Base-by-base conservation (phyloP, 331 rosid species). In the Malus hybrid region DNA sequence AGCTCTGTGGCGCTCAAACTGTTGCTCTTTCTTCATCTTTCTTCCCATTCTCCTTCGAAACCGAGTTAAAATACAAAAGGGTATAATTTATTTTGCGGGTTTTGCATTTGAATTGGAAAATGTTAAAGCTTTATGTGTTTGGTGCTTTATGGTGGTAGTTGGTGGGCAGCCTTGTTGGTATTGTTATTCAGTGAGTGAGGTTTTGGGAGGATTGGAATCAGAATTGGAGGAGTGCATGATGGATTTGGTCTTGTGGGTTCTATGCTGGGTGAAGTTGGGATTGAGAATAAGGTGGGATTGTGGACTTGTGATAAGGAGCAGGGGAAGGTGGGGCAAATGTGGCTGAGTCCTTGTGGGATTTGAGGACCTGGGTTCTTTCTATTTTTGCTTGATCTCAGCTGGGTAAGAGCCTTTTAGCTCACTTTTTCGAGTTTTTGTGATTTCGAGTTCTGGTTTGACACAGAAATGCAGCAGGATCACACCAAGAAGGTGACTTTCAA, bases 291-390 rank as follows among this genome's bases (percentile, higher is more conserved):
- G 81, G 70, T 80, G 93, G 94, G 87, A 93, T 82, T 88, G 84
- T 77, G 88, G 88, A 60, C 83, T 87, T 86, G 89, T 91, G 80
- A 93, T 93, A 73, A 89, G 91, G 85, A 88, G 96, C 88, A 87
- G 96, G 85, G 91, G 96, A 79, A 90, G 94, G 81, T 91, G 97
- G 94, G 96, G 91, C 44, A 90, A 93, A 91, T 91, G 98, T 24
- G 24, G 24, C 24, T 24, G 24, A 24, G 24, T 24, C 24, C 24
- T 24, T 24, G 24, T 24, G 24, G 24, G 24, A 24, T 24, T 24
- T 24, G 24, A 24, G 24, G 24, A 24, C 24, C 24, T 24, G 24
- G 24, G 24, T 24, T 24, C 24, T 24, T 24, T 24, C 24, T 24
- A 24, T 24, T 24, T 24, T 24, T 24, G 24, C 24, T 24, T 24